Evolutionary conservation across 257 asterid genomes (phyloP), one percentile per base, ranked within the genome.

Genomic region (Solanum chmielewskii): DNA sequence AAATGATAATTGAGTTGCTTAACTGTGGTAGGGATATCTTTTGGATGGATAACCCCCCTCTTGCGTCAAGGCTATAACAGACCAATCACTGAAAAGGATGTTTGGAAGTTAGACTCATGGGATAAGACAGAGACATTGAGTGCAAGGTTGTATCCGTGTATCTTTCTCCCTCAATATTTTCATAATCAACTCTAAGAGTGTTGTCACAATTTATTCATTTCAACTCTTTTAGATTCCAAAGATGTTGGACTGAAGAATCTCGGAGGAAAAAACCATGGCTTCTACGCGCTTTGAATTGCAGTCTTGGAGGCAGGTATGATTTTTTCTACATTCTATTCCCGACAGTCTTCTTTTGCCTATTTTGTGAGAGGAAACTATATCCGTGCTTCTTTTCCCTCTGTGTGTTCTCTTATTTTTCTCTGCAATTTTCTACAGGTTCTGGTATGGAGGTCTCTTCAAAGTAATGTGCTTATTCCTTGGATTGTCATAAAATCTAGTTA

Each of bases 381-480:
- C 25, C 14, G 5, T 80, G 42, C 68, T 80, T 80, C 44, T 47
- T 80, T 49, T 14, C 20, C 66, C 41, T 13, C 62, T 27, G 23
- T 12, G 5, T 16, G 60, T 80, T 25, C 68, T 80, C 84, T 80
- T 80, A 80, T 80, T 47, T 86, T 47, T 85, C 86, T 69, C 73
- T 47, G 42, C 64, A 71, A 52, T 83, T 68, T 89, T 29, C 44
- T 89, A 62, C 95, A 96, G 99, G 95, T 95, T 96, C 89, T 95
- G 99, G 99, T 93, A 44, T 77, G 99, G 98, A 86, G 99, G 99
- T 89, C 82, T 93, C 93, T 96, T 93, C 92, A 96, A 94, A 90
- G 99, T 95, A 93, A 91, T 90, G 84, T 47, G 66, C 84, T 78
- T 45, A 16, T 47, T 29, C 66, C 84, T 25, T 80, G 84, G 84